Conservation (phyloP, 257 asterid genomes). For the Przewalskia tangutica region DNA sequence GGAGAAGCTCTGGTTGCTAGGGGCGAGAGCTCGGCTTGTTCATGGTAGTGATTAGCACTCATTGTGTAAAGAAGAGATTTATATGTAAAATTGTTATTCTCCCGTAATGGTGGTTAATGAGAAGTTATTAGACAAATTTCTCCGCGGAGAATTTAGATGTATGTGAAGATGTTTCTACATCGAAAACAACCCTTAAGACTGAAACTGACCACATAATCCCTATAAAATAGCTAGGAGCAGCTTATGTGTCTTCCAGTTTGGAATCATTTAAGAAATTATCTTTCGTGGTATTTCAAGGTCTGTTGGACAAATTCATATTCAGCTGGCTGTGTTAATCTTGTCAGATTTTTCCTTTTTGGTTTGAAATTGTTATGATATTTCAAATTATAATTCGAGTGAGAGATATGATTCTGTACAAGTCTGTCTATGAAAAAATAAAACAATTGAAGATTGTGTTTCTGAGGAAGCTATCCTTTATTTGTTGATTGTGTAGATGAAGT, state of each 20-base stretch:
- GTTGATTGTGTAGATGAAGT: background rate
- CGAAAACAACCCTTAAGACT: background rate
- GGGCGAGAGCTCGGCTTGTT: background rate
- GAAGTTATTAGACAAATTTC: background rate
- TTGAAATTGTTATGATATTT: background rate
- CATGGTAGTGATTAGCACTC: background rate
- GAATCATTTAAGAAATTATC: background rate
- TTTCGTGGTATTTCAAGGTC: background rate
- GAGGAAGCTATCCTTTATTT: background rate
- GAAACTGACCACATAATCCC: background rate
- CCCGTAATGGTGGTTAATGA: background rate
- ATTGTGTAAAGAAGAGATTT: background rate
- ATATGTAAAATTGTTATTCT: background rate
- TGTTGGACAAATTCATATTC: background rate
- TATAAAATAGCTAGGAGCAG: background rate
- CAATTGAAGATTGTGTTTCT: background rate
- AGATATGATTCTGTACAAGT: background rate
- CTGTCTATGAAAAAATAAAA: background rate
- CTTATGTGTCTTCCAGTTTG: background rate
- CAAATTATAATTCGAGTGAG: background rate
- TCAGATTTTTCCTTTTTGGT: background rate
- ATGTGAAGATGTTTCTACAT: background rate
- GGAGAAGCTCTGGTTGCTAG: background rate
- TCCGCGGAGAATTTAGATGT: background rate
- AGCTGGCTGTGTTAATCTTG: background rate